These are phyloP conservation scores for Verbascum thapsus DNA, from an alignment of 257 asterid genomes.

Conservation along the genomic window DNA sequence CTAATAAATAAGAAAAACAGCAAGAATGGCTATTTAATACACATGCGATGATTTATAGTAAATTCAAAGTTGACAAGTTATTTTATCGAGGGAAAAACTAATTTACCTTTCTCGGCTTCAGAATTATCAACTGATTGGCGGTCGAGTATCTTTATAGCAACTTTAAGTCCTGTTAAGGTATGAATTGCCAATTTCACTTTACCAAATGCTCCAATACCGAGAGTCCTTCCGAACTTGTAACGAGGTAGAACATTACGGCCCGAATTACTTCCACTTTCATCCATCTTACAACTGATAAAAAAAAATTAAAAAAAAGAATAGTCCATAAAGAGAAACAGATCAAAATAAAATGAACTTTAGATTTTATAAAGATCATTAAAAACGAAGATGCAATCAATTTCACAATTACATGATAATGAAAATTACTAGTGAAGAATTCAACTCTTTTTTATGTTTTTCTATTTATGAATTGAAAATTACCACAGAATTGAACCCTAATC, in stretches of 20 bases:
- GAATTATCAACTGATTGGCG: conserved; percentile 38
- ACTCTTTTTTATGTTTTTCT: not conserved
- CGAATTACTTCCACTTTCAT: conserved; percentile 20
- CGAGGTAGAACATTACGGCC: conserved; percentile 23
- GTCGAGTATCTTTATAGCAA: conserved; percentile 65
- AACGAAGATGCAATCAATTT: not conserved
- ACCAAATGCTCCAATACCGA: conserved; percentile 64
- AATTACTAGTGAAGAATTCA: not conserved
- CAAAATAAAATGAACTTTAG: not conserved
- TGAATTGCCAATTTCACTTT: conserved; percentile 67
- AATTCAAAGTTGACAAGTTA: not conserved
- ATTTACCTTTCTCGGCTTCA: conserved; percentile 45
- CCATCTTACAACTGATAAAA: conserved; percentile 35
- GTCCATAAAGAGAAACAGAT: not conserved
- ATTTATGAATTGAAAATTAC: not conserved
- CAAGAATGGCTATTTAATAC: no score
- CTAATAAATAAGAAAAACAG: no score
- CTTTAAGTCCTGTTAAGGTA: conserved; percentile 54
- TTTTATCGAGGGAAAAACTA: no score
- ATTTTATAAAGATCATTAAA: not conserved
- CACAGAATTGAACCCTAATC: not conserved
- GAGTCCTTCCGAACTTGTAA: conserved; percentile 55
- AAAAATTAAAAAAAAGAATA: conserved; percentile 1
- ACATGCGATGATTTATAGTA: not conserved
- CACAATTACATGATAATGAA: not conserved